Percentiles rank a stretch among this genome's conserved stretches.
These are phyloP conservation scores for Gliomastix tumulicola DNA, from an alignment of 2,329 filamentous ascomycete genomes.

Conservation along the genomic window DNA sequence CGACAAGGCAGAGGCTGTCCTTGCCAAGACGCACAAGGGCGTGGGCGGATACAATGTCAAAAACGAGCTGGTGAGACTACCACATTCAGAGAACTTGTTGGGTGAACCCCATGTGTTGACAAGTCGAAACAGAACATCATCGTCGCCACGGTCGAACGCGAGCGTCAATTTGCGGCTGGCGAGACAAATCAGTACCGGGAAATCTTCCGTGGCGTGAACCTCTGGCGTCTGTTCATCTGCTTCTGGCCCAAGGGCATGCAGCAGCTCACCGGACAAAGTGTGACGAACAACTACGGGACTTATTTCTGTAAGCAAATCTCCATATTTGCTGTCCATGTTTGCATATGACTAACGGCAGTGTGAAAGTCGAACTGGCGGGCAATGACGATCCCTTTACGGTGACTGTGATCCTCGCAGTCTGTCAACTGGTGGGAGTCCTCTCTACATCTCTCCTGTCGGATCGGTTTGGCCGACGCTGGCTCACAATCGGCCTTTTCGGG, in stretches of 20 bases:
- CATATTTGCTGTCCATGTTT: too few species aligned
- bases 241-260: conserved; percentile 6
- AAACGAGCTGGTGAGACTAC: not conserved
- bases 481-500: not conserved
- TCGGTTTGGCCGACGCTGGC: not conserved
- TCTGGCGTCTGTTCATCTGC: conserved; percentile 3
- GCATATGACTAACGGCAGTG: too few species aligned
- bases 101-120: too few species aligned
- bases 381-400: not conserved
- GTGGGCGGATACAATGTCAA: conserved; percentile 3
- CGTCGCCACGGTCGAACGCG: not conserved
- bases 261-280: conserved; percentile 3
- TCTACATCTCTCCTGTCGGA: not conserved
- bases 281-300: conserved; percentile 5
- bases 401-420: not conserved
- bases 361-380: not conserved
- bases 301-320: too few species aligned
- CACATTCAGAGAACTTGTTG: too few species aligned
- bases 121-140: too few species aligned
- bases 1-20: not conserved
- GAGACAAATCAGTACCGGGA: not conserved
- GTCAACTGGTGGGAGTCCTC: not conserved
- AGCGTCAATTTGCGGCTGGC: not conserved
- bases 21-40: conserved; percentile 1
- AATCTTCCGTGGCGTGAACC: conserved; percentile 3